These are phyloP conservation scores for Fusarium sp. DNA, from an alignment of 2,329 filamentous ascomycete genomes.

Conservation along the genomic window DNA sequence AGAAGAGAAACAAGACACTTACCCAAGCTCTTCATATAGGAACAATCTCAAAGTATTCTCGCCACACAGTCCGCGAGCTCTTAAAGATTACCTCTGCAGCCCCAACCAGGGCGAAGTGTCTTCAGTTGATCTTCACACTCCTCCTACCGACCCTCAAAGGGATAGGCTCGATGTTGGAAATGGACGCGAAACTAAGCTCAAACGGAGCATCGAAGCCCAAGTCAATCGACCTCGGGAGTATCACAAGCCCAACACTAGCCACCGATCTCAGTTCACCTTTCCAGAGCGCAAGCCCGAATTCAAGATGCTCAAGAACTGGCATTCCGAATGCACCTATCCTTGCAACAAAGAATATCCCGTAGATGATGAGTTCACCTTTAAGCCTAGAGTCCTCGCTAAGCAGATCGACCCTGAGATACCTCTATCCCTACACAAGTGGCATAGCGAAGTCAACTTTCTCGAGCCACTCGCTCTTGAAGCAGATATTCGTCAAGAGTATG, in stretches of 20 bases:
- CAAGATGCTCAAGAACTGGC: not conserved
- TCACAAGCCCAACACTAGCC: not conserved
- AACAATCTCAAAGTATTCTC: not conserved
- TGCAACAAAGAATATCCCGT: constrained; percentile 17
- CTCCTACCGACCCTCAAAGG: not conserved
- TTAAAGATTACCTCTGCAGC: not conserved
- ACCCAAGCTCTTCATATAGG: not conserved
- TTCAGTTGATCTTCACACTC: constrained; percentile 26
- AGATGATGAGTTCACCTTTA: not conserved
- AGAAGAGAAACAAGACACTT: not conserved
- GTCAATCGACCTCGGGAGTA: not conserved
- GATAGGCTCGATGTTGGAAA: not conserved
- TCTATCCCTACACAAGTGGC: not conserved
- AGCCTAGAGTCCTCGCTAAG: not conserved
- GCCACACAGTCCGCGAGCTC: not conserved
- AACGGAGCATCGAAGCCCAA: not conserved
- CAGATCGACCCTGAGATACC: constrained; percentile 7
- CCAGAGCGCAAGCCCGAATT: constrained; percentile 3
- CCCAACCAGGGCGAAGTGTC: not conserved
- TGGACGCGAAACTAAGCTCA: not conserved
- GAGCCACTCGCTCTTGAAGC: constrained; percentile 7
- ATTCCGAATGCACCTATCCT: constrained; percentile 13
- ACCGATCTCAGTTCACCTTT: constrained; percentile 3
- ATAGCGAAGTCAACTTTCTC: constrained; percentile 7
- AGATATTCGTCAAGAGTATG: constrained; percentile 6